These are phyloP conservation scores for Aechmea fasciata DNA, from an alignment of 176 grass and related monocot genomes.

Conservation along the genomic window DNA sequence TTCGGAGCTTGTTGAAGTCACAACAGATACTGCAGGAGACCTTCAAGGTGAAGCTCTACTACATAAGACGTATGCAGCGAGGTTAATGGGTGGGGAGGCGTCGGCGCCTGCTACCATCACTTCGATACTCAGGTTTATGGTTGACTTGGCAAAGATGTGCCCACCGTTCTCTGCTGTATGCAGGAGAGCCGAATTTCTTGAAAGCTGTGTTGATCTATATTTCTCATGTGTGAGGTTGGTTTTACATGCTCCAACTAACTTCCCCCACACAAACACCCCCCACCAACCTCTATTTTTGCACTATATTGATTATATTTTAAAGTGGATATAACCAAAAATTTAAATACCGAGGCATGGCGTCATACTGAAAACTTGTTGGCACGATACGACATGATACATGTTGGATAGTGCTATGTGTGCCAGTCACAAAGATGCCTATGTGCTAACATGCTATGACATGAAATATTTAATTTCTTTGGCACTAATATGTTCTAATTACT, in stretches of 20 bases:
- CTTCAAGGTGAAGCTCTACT: constrained; percentile 96
- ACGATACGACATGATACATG: no score
- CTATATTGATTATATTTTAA: no score
- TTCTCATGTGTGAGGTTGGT: constrained; percentile 94
- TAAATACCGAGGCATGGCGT: no score
- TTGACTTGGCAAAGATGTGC: constrained; percentile 92
- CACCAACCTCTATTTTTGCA: no score
- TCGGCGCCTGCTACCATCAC: constrained; percentile 78
- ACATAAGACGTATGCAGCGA: constrained; percentile 98
- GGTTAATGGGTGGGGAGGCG: constrained; percentile 93
- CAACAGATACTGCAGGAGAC: constrained; percentile 59
- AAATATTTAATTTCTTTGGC: no score
- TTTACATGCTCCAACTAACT: background rate
- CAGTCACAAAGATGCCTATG: no score
- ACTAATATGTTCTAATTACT: no score
- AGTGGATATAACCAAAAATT: no score
- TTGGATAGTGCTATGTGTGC: no score
- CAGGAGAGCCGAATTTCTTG: constrained; percentile 80
- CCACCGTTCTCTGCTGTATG: constrained; percentile 74
- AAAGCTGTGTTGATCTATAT: constrained; percentile 93
- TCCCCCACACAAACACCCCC: no score
- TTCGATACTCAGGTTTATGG: constrained; percentile 93
- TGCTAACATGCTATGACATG: no score
- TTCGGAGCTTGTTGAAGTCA: constrained; percentile 72
- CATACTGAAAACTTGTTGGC: no score